Conservation (phyloP, 441 rosid species). For the Syzygium syzygioides region DNA sequence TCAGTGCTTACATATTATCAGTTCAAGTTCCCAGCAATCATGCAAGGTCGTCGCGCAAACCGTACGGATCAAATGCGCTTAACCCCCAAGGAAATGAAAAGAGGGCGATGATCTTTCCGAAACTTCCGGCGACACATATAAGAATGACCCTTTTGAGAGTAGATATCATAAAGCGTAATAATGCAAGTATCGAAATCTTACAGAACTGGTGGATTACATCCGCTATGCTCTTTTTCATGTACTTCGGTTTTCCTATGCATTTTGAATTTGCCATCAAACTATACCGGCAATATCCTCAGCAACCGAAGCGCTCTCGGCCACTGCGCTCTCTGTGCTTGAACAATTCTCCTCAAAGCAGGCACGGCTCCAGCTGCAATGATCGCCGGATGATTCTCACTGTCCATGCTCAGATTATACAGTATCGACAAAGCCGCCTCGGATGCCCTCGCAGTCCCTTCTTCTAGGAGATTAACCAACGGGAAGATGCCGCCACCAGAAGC, state of each 20-base stretch:
- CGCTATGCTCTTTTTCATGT: not conserved
- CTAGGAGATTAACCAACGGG: conserved; percentile 57
- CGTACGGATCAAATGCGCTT: not conserved
- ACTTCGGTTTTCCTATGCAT: not conserved
- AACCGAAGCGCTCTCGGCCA: conserved; percentile 66
- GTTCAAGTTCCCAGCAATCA: not conserved
- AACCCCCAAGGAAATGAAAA: not conserved
- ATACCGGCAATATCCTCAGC: conserved; percentile 46
- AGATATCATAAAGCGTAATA: not conserved
- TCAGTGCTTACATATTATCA: not conserved
- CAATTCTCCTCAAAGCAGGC: conserved; percentile 60
- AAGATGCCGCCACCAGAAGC: conserved; percentile 56
- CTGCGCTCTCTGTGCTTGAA: conserved; percentile 53
- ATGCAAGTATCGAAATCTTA: not conserved
- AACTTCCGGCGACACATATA: not conserved
- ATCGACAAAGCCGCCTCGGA: conserved; percentile 59
- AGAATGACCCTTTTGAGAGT: not conserved
- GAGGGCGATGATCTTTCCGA: not conserved
- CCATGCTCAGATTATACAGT: conserved; percentile 74
- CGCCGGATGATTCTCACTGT: conserved; percentile 63
- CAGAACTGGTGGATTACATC: not conserved
- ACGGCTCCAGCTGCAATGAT: conserved; percentile 75
- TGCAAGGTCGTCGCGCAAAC: not conserved
- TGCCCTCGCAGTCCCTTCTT: conserved; percentile 49
- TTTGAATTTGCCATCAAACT: conserved; percentile 4